Percentiles rank a stretch among this genome's conserved stretches.
These are phyloP conservation scores for Talaromyces sp. DNA, from an alignment of 2,329 filamentous ascomycete species.

Conservation along the genomic window DNA sequence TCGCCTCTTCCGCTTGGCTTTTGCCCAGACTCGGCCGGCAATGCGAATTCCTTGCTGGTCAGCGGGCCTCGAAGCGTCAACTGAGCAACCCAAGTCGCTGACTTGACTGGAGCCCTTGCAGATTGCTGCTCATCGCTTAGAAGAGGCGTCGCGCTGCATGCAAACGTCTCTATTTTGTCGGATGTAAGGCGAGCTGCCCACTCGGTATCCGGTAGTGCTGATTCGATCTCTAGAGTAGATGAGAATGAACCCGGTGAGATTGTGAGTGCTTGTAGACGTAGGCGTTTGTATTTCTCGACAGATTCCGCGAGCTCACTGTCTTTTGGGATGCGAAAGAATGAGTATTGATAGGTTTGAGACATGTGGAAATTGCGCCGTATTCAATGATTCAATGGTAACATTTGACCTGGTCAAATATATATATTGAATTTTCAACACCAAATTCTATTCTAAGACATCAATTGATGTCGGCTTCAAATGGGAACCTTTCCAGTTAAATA, in stretches of 20 bases:
- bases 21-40: constrained; percentile 21
- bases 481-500: neutral
- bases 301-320: constrained; percentile 3
- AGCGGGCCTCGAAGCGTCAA: constrained; percentile 25
- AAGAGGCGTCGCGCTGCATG: constrained; percentile 16
- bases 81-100: constrained; percentile 24
- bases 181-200: constrained; percentile 22
- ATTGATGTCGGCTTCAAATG: neutral
- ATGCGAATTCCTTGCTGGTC: constrained; percentile 16
- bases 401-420: too few species aligned
- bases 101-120: too few species aligned
- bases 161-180: constrained; percentile 22
- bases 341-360: neutral
- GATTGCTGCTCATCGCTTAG: constrained; percentile 9
- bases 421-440: too few species aligned
- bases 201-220: constrained; percentile 16
- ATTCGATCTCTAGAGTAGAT: constrained; percentile 26
- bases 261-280: constrained; percentile 23
- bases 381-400: too few species aligned
- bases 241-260: constrained; percentile 23
- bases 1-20: constrained; percentile 14
- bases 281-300: constrained; percentile 11
- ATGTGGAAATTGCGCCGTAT: neutral
- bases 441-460: too few species aligned
- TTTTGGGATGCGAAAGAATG: constrained; percentile 10